These are phyloP conservation scores for Bruguiera parviflora DNA, from an alignment of 345 rosid genomes.

Conservation along the genomic window DNA sequence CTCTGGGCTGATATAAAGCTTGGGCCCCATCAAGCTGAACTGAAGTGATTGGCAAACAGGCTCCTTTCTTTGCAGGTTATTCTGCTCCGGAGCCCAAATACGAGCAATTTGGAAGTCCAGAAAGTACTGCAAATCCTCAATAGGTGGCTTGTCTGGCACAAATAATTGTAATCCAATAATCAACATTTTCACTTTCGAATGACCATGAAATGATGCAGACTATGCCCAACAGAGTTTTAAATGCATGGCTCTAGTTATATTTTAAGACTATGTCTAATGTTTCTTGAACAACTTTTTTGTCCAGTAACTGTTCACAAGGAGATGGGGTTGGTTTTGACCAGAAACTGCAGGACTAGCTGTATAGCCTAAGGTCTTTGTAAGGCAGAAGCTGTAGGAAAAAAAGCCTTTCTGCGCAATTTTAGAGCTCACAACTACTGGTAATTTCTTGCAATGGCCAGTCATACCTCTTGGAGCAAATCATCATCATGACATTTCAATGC, in stretches of 20 bases:
- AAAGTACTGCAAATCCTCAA: conserved; percentile 94
- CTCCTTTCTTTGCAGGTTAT: conserved; percentile 82
- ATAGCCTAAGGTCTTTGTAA: not conserved
- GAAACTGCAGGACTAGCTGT: not conserved
- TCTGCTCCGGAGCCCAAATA: conserved; percentile 95
- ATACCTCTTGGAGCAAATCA: no score
- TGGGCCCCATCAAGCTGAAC: conserved; percentile 99
- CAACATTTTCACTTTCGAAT: no score
- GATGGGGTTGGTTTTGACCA: not conserved
- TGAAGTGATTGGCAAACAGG: conserved; percentile 90
- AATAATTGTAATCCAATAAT: not conserved
- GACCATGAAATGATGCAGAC: no score
- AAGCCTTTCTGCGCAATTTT: no score
- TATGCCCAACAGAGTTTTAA: no score
- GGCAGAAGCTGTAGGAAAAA: not conserved
- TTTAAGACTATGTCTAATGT: not conserved
- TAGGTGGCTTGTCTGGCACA: conserved; percentile 83
- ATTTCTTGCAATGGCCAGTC: no score
- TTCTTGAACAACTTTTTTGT: not conserved
- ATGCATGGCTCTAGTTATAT: not conserved
- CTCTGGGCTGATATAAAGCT: conserved; percentile 85
- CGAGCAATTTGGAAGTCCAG: conserved; percentile 82
- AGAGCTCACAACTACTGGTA: no score
- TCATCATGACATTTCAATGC: not conserved
- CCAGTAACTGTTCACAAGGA: not conserved